phyloP scores from a whole-genome alignment of 2,329 filamentous ascomycete genomes.

The Clarireedia monteithiana region DNA sequence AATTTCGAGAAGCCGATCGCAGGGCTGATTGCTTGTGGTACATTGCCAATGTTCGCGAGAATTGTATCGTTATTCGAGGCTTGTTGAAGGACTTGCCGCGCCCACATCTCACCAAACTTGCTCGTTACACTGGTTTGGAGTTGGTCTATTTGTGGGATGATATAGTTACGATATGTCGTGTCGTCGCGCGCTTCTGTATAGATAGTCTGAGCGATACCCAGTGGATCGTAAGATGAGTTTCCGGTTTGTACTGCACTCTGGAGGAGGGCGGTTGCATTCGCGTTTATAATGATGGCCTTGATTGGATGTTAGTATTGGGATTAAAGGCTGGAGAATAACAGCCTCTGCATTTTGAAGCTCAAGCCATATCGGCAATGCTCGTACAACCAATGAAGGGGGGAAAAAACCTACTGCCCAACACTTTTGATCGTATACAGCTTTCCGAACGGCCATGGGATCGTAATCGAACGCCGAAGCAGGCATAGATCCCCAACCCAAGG shows the following conservation, averaged over 20 bases:
- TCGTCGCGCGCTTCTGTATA: constrained; percentile 49
- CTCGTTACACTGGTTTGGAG: neutral
- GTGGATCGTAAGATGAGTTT: constrained; percentile 52
- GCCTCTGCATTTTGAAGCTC: too few species aligned
- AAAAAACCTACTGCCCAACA: constrained; percentile 1
- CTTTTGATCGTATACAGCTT: neutral
- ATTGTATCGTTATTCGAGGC: constrained; percentile 27
- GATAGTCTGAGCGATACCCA: constrained; percentile 49
- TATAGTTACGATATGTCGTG: constrained; percentile 44
- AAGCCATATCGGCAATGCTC: neutral
- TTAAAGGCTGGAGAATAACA: too few species aligned
- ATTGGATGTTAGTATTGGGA: constrained; percentile 17
- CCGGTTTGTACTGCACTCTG: constrained; percentile 44
- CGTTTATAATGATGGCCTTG: constrained; percentile 50
- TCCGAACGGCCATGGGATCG: neutral
- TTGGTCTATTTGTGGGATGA: constrained; percentile 35
- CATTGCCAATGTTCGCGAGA: constrained; percentile 36
- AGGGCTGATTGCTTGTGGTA: constrained; percentile 46
- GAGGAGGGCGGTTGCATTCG: constrained; percentile 53
- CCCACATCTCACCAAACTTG: neutral
- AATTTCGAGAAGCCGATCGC: constrained; percentile 46
- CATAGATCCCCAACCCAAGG: constrained; percentile 1
- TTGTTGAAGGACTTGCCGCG: constrained; percentile 19
- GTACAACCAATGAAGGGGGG: neutral
- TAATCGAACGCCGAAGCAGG: neutral